These are phyloP conservation scores for Pseudonitzschia pungens DNA, from an alignment of 108 stramenopile species.

Conservation along the genomic window DNA sequence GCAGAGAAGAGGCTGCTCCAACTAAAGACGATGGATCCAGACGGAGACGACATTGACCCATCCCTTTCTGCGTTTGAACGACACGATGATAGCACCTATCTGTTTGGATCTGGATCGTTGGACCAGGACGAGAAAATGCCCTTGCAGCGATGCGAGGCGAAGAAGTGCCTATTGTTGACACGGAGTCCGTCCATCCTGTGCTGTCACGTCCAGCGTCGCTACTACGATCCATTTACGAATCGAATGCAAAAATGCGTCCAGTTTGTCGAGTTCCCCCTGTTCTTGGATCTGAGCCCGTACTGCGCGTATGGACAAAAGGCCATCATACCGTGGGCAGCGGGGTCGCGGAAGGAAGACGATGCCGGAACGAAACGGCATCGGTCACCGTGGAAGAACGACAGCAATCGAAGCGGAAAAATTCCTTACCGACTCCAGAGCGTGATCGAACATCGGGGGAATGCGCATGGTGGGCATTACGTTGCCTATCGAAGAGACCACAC, in stretches of 20 bases:
- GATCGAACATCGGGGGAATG: constrained; percentile 77
- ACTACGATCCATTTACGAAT: constrained; percentile 56
- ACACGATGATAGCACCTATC: not conserved
- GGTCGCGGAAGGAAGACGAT: constrained; percentile 23
- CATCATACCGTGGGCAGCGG: constrained; percentile 28
- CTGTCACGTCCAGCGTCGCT: constrained; percentile 80
- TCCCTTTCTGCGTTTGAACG: not conserved
- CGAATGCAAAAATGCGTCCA: constrained; percentile 64
- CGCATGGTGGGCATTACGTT: constrained; percentile 75
- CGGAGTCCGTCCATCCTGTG: constrained; percentile 68
- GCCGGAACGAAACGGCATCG: not conserved
- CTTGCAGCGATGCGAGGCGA: constrained; percentile 49
- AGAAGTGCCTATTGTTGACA: constrained; percentile 67
- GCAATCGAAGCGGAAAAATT: constrained; percentile 11
- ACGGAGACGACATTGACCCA: constrained; percentile 10
- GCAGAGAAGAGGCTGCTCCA: constrained; percentile 24
- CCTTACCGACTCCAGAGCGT: constrained; percentile 67
- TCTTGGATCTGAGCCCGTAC: constrained; percentile 57
- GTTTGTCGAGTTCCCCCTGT: constrained; percentile 61
- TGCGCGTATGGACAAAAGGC: constrained; percentile 59
- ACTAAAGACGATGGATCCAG: constrained; percentile 37
- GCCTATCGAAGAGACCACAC: constrained; percentile 56
- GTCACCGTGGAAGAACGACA: not conserved
- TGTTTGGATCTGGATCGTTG: not conserved
- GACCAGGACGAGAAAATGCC: constrained; percentile 2